These are phyloP conservation scores for Xylaria polymorpha DNA, from an alignment of 2,329 filamentous ascomycete species.

Conservation along the genomic window DNA sequence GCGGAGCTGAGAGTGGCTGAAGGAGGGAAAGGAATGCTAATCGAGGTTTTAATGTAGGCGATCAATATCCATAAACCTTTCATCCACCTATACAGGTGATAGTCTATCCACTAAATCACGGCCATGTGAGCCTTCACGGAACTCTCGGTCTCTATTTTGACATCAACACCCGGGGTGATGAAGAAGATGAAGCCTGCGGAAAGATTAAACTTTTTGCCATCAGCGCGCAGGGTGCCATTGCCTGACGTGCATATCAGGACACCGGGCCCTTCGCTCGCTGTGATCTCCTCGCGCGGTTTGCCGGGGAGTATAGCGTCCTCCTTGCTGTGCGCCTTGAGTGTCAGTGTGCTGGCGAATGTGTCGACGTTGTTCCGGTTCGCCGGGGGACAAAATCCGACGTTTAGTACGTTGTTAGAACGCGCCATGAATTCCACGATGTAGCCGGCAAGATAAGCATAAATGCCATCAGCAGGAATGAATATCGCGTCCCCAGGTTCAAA, in stretches of 20 bases:
- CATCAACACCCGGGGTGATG: constrained; percentile 64
- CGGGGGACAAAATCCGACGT: constrained; percentile 73
- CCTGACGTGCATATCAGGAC: constrained; percentile 73
- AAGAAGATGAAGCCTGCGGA: constrained; percentile 74
- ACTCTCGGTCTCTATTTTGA: constrained; percentile 49
- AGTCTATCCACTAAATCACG: constrained; percentile 43
- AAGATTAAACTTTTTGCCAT: constrained; percentile 64
- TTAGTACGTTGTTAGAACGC: constrained; percentile 78
- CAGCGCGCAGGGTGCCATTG: constrained; percentile 64
- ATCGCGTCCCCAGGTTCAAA: constrained; percentile 74
- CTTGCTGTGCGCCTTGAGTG: constrained; percentile 70
- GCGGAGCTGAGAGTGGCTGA: constrained; percentile 36
- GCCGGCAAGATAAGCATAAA: constrained; percentile 78
- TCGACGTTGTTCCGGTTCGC: constrained; percentile 73
- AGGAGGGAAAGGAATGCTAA: constrained; percentile 41
- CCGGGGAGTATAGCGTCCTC: constrained; percentile 67
- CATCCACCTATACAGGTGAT: neutral
- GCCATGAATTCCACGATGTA: constrained; percentile 86
- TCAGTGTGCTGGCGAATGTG: constrained; percentile 71
- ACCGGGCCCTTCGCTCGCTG: constrained; percentile 68
- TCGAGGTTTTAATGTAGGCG: constrained; percentile 43
- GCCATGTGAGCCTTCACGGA: constrained; percentile 55
- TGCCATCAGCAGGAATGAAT: constrained; percentile 78
- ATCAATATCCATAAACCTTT: neutral
- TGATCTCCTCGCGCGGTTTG: constrained; percentile 57